Percentiles rank a stretch among this genome's conserved stretches.
These are phyloP conservation scores for Ustilago esculenta DNA, from an alignment of 1,284 basidiomycete species.

Conservation along the genomic window DNA sequence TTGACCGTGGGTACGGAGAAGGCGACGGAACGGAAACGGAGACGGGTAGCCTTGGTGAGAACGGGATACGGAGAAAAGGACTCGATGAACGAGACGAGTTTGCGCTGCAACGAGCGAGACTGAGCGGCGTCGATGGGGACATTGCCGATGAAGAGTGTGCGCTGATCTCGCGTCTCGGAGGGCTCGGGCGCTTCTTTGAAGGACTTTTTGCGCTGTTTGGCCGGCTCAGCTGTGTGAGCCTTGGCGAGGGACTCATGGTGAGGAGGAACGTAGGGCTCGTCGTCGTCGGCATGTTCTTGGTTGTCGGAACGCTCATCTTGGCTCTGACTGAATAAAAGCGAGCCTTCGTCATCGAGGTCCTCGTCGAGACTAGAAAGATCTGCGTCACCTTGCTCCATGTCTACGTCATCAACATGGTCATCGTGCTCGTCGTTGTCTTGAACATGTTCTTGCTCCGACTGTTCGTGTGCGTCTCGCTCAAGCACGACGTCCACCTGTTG, in stretches of 20 bases:
- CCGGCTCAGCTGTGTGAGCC: slow-evolving; percentile 22
- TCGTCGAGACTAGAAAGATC: slow-evolving; percentile 37
- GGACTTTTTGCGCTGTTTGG: slow-evolving; percentile 43
- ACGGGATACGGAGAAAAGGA: slow-evolving; percentile 55
- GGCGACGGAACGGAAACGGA: slow-evolving; percentile 67
- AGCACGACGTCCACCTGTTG: no score
- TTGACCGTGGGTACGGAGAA: slow-evolving; percentile 64
- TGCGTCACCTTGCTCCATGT: slow-evolving; percentile 40
- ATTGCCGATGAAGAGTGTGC: slow-evolving; percentile 95
- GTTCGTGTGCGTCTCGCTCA: no score
- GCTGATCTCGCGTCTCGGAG: slow-evolving; percentile 72
- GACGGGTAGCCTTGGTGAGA: slow-evolving; percentile 44
- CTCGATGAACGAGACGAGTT: slow-evolving; percentile 66
- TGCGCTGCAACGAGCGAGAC: slow-evolving; percentile 68
- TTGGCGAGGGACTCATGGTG: slow-evolving; percentile 68
- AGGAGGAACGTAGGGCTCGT: slow-evolving; percentile 53
- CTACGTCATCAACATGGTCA: slow-evolving; percentile 28
- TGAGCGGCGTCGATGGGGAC: slow-evolving; percentile 80
- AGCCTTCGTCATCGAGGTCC: slow-evolving; percentile 37
- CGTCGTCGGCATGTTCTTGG: slow-evolving; percentile 27
- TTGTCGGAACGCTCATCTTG: slow-evolving; percentile 23
- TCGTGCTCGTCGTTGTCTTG: slow-evolving; percentile 5
- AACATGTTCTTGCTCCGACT: no score
- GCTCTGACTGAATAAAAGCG: slow-evolving; percentile 28
- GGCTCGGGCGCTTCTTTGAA: slow-evolving; percentile 52